Evolutionary conservation across 2,329 filamentous ascomycete genomes (phyloP).

Genomic region (Cladosporium sp.): DNA sequence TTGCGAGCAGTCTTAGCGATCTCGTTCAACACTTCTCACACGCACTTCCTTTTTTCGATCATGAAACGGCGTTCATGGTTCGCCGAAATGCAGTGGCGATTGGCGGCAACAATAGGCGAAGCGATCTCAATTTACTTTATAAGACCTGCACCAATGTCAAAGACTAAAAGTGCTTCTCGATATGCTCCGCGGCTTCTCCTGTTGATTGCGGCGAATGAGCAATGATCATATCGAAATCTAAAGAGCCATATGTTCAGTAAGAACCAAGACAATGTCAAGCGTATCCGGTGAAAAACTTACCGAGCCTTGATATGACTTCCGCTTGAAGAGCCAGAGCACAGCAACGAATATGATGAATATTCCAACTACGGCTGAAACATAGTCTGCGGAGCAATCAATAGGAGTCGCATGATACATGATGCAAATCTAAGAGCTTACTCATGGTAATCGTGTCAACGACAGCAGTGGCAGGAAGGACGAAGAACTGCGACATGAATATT

Average conservation of each 20-base stretch:
- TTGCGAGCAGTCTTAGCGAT: too few species aligned
- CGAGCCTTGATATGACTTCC: slow-evolving; percentile 4
- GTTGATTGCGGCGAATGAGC: background rate
- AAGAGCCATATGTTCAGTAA: background rate
- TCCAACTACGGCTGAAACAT: slow-evolving; percentile 2
- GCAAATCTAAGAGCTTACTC: background rate
- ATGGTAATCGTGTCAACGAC: background rate
- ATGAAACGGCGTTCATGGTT: too few species aligned
- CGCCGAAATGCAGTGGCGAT: too few species aligned
- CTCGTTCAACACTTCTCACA: too few species aligned
- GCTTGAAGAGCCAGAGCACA: background rate
- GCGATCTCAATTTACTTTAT: too few species aligned
- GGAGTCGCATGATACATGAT: too few species aligned
- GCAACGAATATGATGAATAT: slow-evolving; percentile 4
- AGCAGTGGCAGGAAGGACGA: background rate
- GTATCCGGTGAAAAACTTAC: background rate
- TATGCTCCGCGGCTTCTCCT: background rate
- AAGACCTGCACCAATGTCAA: too few species aligned
- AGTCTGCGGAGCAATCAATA: slow-evolving; percentile 2
- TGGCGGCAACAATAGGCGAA: too few species aligned
- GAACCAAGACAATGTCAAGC: too few species aligned
- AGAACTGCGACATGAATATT: background rate
- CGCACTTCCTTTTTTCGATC: too few species aligned
- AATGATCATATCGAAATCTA: background rate
- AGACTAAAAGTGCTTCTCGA: background rate